Base-by-base conservation (phyloP, 2,329 filamentous ascomycete genomes). In the Sclerotiophoma versabilis region DNA sequence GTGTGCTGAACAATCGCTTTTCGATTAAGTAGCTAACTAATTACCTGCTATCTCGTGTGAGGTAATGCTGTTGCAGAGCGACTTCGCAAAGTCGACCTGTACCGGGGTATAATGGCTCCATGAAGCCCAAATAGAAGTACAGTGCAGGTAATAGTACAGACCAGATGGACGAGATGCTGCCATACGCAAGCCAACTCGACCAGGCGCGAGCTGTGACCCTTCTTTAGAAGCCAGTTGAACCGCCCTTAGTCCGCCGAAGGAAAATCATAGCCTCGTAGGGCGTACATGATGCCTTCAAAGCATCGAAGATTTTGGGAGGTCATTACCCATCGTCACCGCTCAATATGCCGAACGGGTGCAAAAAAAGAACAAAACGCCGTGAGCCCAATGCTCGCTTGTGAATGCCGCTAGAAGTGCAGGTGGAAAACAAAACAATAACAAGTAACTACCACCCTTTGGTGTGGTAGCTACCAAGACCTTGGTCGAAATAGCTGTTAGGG, bases 401-500 rank as follows among this genome's bases (percentile, higher is more conserved):
- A 52, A 74, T 74, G 72, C 71, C 70, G 70, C 71, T 73, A 62
- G 62, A 71, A 71, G 60, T 71, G 61, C 64, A 71, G 60, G 66
- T 65, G 61, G 59, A 43, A 64, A 57, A 53, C 22, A 63, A 58
- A 49, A 45, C 55, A 48, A 49, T 51, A 22, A 55, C 45, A 48
- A 43, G 44, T 23, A 22, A 22, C 68, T 85, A 96, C 92, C 92
- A 96, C 69, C 91, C 92, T 74, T 91, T 90, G 60, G 88, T 84
- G 73, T 96, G 89, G 77, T 95, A 96, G 68, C 92, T 91, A 72
- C 86, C 86, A n/a, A 90, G 85, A 37, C 62, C 59, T 38, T 92
- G 91, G 69, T 89, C 87, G 69, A 96, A 92, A 74, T 95, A 95
- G 68, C 89, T 92, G 68, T 83, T 86, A 66, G 87, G 85, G 68